Base-by-base conservation (phyloP, 371 early-diverging fungal genomes). In the Capniomyces stellatus region DNA sequence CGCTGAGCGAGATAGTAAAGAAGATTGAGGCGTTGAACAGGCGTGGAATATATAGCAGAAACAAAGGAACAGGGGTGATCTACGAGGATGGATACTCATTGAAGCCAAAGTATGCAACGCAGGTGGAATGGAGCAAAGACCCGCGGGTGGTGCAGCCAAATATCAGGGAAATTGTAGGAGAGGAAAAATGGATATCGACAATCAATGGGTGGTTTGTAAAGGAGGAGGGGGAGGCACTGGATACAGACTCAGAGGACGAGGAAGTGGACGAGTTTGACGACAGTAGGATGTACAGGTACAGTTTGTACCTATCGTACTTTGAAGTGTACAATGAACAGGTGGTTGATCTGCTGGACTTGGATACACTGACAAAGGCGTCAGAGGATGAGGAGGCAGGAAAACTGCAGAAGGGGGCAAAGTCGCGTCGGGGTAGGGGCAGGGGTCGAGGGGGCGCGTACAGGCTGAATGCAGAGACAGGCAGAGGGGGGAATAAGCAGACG, bases 281-380 rank as follows among this genome's bases (percentile, higher is more conserved):
- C 1, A 35, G 22, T 12, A 35, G 62, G 24, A 67, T 71, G 24
- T 79, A 71, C 65, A 77, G 74, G 52, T 85, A 81, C 55, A 68
- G 78, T 22, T 71, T 83, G 19, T 82, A 81, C 73, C 71, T 82
- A 27, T 83, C 83, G 3, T 85, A 78, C 66, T 74, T 79, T 6
- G 90, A 92, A 57, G 75, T 92, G 12, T 87, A 87, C 59, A 85
- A 81, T 28, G 91, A 89, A 59, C 76, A 79, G 56, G 76, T 89
- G 0, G 84, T 79, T 60, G 92, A 92, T 58, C 70, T 92, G 29
- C 64, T 90, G 29, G 73, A 67, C 23, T 59, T 65, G 30, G 40
- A 49, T 0, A 59, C 66, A 29, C 54, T 67, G 23, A 61, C 63
- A 10, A 58, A 60, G 12, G 40, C 29, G 40, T 3, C 51, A 1